phyloP scores from a whole-genome alignment of 176 grass and related monocot species.

The Carex scoparia region DNA sequence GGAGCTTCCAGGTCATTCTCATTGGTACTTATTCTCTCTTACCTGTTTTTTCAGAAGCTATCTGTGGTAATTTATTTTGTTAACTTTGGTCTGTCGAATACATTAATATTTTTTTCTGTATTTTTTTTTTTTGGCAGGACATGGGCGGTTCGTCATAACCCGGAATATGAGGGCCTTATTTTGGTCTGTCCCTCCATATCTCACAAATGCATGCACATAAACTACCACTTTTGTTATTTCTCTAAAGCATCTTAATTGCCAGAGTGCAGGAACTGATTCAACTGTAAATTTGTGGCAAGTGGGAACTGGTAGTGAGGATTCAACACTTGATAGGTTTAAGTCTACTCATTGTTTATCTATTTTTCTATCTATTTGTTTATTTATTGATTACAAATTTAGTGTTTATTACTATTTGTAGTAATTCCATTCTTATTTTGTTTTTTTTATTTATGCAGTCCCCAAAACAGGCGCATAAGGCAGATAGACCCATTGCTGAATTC shows the following conservation, averaged over 20 bases:
- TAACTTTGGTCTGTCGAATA: slow-evolving; percentile 10
- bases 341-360: background rate
- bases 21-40: slow-evolving; percentile 60
- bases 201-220: background rate
- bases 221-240: slow-evolving; percentile 12
- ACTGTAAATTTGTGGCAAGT: slow-evolving; percentile 94
- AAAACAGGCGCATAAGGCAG: slow-evolving; percentile 43
- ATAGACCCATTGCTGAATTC: slow-evolving; percentile 80
- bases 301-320: slow-evolving; percentile 47
- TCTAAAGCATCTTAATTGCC: slow-evolving; percentile 27
- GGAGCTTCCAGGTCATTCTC: slow-evolving; percentile 79
- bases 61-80: background rate
- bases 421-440: background rate
- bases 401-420: slow-evolving; percentile 10
- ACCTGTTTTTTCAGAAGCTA: slow-evolving; percentile 18
- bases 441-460: slow-evolving; percentile 47
- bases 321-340: slow-evolving; percentile 59
- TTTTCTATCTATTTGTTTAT: slow-evolving; percentile 19
- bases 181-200: slow-evolving; percentile 44
- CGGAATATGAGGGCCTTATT: slow-evolving; percentile 73
- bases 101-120: slow-evolving; percentile 8
- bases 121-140: slow-evolving; percentile 54
- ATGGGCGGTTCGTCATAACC: slow-evolving; percentile 81
- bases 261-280: slow-evolving; percentile 99
- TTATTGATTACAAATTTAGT: slow-evolving; percentile 27